phyloP scores from a whole-genome alignment of 495 filamentous ascomycete species.

The Podospora conica region DNA sequence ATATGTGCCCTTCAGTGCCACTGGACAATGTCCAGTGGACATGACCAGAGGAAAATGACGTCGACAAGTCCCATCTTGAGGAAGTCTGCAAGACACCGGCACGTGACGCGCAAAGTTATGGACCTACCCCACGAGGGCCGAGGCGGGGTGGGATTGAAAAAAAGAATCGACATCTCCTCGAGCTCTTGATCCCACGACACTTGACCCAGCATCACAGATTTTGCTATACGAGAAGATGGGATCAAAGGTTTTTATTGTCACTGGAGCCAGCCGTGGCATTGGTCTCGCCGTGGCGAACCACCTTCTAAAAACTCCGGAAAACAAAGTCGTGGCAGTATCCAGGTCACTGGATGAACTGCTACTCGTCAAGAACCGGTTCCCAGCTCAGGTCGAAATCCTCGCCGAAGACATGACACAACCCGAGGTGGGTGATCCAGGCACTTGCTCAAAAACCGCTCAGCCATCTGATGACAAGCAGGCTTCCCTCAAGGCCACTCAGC shows the following conservation, averaged over 20 bases:
- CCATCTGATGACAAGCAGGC: constrained; percentile 33
- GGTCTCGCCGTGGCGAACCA: constrained; percentile 71
- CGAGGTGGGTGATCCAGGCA: constrained; percentile 31
- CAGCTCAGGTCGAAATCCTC: constrained; percentile 62
- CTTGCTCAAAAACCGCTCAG: not conserved
- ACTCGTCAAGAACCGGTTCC: constrained; percentile 57
- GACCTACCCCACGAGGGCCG: too few species aligned
- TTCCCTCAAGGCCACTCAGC: constrained; percentile 54
- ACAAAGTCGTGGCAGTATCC: constrained; percentile 72
- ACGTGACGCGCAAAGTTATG: not conserved
- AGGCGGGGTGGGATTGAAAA: not conserved
- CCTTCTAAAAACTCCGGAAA: constrained; percentile 54
- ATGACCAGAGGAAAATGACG: not conserved
- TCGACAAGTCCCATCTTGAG: not conserved
- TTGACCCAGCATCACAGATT: not conserved
- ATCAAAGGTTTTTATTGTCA: constrained; percentile 60
- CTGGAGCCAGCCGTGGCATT: constrained; percentile 69
- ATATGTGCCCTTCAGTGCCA: too few species aligned
- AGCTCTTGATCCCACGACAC: not conserved
- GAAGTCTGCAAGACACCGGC: not conserved
- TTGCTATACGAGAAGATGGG: constrained; percentile 17
- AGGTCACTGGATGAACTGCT: constrained; percentile 62
- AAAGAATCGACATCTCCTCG: too few species aligned
- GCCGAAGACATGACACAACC: constrained; percentile 68
- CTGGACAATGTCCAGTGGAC: too few species aligned